Conservation (phyloP, 768 basidiomycete genomes). For the Chalciporus sphaerocephalus region DNA sequence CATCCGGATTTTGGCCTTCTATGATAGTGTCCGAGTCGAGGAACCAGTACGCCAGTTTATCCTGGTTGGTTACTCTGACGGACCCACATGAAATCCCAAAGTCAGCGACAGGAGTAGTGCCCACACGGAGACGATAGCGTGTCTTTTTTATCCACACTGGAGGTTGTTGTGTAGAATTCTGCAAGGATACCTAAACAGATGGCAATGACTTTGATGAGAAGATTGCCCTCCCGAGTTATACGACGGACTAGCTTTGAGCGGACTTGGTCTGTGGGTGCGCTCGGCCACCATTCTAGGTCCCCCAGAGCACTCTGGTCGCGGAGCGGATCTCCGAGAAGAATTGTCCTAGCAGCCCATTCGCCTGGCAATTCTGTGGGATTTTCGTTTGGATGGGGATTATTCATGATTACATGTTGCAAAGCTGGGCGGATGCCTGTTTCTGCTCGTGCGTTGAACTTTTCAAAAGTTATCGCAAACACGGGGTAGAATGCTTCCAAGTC, state of each 20-base stretch:
- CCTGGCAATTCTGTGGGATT: constrained; percentile 20
- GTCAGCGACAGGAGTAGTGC: constrained; percentile 40
- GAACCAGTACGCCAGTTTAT: constrained; percentile 35
- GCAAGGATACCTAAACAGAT: constrained; percentile 33
- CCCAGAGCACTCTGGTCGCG: background rate
- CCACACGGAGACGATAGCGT: constrained; percentile 36
- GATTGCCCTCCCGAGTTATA: constrained; percentile 28
- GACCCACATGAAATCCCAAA: constrained; percentile 41
- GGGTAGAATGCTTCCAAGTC: constrained; percentile 33
- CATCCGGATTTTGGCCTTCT: constrained; percentile 39
- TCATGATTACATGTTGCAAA: constrained; percentile 26
- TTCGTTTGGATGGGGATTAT: constrained; percentile 15
- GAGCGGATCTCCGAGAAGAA: constrained; percentile 30
- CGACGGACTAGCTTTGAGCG: constrained; percentile 27
- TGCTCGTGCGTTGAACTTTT: constrained; percentile 15
- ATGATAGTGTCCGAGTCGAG: constrained; percentile 19
- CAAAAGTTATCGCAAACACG: constrained; percentile 28
- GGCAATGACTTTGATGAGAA: constrained; percentile 33
- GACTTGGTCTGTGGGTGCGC: constrained; percentile 21
- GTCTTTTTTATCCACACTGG: constrained; percentile 9
- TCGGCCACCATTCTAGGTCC: constrained; percentile 34
- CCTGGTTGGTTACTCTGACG: constrained; percentile 31
- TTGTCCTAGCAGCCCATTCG: constrained; percentile 23
- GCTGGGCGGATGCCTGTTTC: constrained; percentile 18
- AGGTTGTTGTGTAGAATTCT: constrained; percentile 40